These are phyloP conservation scores for Metschnikowia bowlesiae DNA, from an alignment of 805 yeast species.

Conservation along the genomic window DNA sequence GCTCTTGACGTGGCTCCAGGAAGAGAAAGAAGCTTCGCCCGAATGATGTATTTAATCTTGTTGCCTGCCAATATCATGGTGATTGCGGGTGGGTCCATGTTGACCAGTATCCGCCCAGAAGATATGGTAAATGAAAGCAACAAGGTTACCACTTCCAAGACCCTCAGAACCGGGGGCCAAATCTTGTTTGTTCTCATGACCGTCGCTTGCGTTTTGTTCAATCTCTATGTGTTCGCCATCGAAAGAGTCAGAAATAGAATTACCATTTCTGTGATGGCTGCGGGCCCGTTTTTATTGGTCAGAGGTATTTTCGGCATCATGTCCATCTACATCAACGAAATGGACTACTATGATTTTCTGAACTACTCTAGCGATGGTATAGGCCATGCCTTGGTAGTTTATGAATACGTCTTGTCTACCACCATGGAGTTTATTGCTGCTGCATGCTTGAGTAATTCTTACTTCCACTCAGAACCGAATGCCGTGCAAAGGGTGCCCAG, in stretches of 20 bases:
- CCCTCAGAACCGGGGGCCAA: conserved; percentile 33
- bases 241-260: conserved; percentile 21
- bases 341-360: conserved; percentile 29
- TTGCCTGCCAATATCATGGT: conserved; percentile 32
- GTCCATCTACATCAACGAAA: conserved; percentile 26
- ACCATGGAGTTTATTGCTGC: conserved; percentile 30
- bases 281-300: conserved; percentile 30
- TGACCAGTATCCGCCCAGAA: conserved; percentile 20
- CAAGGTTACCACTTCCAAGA: conserved; percentile 18
- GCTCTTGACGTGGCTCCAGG: conserved; percentile 9
- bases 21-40: background rate
- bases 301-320: conserved; percentile 36
- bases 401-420: conserved; percentile 32
- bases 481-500: background rate
- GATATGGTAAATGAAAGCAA: conserved; percentile 2
- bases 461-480: conserved; percentile 1
- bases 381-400: conserved; percentile 22
- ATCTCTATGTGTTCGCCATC: conserved; percentile 16
- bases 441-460: conserved; percentile 6
- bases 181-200: conserved; percentile 25
- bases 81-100: conserved; percentile 29
- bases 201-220: conserved; percentile 16
- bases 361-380: conserved; percentile 26
- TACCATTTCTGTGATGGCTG: conserved; percentile 19
- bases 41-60: conserved; percentile 22